A percentile compares a stretch with the other conserved stretches of the same genome.
Evolutionary conservation across 2,329 filamentous ascomycete species (phyloP).

Genomic region (Trichoderma gracile): DNA sequence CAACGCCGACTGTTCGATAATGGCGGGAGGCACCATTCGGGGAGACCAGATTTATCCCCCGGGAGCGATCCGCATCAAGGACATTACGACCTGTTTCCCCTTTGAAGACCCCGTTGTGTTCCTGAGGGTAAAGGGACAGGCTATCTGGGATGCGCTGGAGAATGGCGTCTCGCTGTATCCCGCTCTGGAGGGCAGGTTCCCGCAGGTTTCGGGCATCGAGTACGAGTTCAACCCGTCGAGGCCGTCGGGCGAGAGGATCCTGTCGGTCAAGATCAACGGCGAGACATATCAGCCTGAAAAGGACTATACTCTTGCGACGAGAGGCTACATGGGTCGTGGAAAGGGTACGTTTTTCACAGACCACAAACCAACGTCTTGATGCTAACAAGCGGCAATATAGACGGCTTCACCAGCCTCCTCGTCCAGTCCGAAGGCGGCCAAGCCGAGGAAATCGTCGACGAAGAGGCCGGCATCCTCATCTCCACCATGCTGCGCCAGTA

Average conservation of each 20-base stretch:
- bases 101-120: constrained; percentile 90
- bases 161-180: constrained; percentile 81
- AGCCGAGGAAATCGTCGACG: constrained; percentile 75
- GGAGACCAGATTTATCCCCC: constrained; percentile 88
- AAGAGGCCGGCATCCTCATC: constrained; percentile 85
- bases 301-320: constrained; percentile 72
- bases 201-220: constrained; percentile 80
- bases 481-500: constrained; percentile 86
- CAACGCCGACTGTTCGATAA: constrained; percentile 75
- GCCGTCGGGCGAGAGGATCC: constrained; percentile 62
- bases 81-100: constrained; percentile 86
- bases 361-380: too few species aligned
- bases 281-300: constrained; percentile 61
- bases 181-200: constrained; percentile 79
- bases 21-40: constrained; percentile 82
- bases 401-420: constrained; percentile 78
- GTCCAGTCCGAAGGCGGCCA: constrained; percentile 73
- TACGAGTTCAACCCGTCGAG: constrained; percentile 70
- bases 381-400: constrained; percentile 42
- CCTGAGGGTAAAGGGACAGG: constrained; percentile 68
- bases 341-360: constrained; percentile 54
- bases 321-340: constrained; percentile 86
- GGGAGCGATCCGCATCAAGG: constrained; percentile 73
- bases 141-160: constrained; percentile 77
- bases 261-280: constrained; percentile 61